These are phyloP conservation scores for Prunella vulgaris DNA, from an alignment of 257 asterid species.

Conservation along the genomic window DNA sequence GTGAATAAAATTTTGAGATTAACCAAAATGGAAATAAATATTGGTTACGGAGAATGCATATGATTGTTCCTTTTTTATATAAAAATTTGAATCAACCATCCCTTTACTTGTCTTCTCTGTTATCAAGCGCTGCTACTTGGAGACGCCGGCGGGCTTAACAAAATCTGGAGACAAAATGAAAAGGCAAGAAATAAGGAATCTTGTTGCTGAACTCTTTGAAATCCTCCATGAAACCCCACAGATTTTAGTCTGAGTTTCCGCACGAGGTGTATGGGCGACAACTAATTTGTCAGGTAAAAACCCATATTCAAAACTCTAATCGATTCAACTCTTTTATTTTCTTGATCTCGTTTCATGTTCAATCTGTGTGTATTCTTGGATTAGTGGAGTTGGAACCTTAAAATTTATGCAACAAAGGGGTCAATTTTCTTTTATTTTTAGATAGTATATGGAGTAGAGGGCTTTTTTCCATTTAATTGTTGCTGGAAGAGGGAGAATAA, in stretches of 20 bases:
- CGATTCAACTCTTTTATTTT: slow-evolving; percentile 4
- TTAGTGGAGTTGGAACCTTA: background rate
- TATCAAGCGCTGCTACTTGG: background rate
- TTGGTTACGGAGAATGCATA: too few relatives aligned
- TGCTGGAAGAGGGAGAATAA: background rate
- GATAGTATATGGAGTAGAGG: slow-evolving; percentile 2
- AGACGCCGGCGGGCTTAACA: slow-evolving; percentile 12
- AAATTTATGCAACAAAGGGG: background rate
- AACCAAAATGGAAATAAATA: too few relatives aligned
- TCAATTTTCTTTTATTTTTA: background rate
- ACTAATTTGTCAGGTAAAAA: slow-evolving; percentile 23
- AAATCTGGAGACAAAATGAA: background rate
- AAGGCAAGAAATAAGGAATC: background rate
- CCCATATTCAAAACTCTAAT: background rate
- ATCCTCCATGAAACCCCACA: slow-evolving; percentile 5
- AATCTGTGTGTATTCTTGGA: background rate
- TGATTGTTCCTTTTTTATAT: too few relatives aligned
- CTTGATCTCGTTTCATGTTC: background rate
- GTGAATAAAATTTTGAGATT: too few relatives aligned
- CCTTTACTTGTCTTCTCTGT: background rate
- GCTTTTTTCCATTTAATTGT: background rate
- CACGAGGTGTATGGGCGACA: background rate
- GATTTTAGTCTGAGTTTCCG: slow-evolving; percentile 16
- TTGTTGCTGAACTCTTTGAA: background rate
- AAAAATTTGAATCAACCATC: too few relatives aligned